phyloP scores from a whole-genome alignment of 441 rosid genomes.

The Biscutella auriculata region DNA sequence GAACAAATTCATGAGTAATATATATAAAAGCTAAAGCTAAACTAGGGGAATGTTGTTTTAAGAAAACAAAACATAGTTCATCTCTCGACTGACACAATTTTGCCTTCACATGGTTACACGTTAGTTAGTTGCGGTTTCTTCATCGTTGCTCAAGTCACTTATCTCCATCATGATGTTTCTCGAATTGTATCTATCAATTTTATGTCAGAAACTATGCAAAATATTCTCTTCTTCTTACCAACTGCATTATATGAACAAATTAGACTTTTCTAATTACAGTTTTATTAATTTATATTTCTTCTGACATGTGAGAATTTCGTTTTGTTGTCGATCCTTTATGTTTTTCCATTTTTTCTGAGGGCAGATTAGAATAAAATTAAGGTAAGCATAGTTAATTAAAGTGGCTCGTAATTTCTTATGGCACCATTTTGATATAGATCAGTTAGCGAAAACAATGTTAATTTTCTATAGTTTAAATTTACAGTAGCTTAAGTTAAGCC shows the following conservation, averaged over 20 bases:
- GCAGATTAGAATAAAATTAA: no score
- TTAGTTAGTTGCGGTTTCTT: slow-evolving; percentile 5
- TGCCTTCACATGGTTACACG: neutral
- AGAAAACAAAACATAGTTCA: no score
- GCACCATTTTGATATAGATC: no score
- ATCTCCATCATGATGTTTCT: slow-evolving; percentile 7
- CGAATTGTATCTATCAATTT: slow-evolving; percentile 13
- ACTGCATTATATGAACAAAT: neutral
- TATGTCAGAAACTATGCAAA: slow-evolving; percentile 12
- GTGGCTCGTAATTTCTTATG: no score
- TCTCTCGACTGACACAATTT: neutral
- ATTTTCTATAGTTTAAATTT: no score
- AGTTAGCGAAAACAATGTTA: no score
- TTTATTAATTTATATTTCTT: neutral
- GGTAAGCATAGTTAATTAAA: no score
- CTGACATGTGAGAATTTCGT: slow-evolving; percentile 12
- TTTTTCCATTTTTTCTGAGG: no score
- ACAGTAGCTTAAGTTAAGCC: no score
- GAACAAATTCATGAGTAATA: no score
- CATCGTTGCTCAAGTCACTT: slow-evolving; percentile 12
- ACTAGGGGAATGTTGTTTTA: no score
- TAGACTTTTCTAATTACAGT: neutral
- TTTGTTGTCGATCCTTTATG: neutral
- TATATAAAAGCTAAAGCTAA: no score
- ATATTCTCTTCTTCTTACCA: slow-evolving; percentile 1